phyloP scores from a whole-genome alignment of 306 rosid species.

The Myrica gale region DNA sequence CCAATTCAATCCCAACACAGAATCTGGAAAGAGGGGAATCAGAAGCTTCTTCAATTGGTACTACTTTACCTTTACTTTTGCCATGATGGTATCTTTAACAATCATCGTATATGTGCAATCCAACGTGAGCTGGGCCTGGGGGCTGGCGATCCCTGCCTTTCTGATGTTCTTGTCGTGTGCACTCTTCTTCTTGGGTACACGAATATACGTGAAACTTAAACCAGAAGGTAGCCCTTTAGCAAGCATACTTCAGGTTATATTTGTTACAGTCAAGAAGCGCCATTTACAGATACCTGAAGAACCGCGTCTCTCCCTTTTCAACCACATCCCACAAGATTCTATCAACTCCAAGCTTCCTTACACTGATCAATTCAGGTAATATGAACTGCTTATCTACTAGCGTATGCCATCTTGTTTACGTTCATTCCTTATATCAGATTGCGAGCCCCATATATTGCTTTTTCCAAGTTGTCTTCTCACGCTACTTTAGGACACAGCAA shows the following conservation, averaged over 20 bases:
- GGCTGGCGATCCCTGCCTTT: background rate
- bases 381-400: too few relatives aligned
- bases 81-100: background rate
- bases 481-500: too few relatives aligned
- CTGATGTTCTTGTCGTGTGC: background rate
- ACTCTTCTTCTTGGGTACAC: background rate
- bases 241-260: background rate
- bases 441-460: too few relatives aligned
- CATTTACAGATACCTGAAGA: background rate
- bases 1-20: background rate
- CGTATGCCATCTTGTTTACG: too few relatives aligned
- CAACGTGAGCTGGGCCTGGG: background rate
- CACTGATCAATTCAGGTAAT: background rate
- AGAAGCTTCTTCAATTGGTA: background rate
- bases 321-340: background rate
- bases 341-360: background rate
- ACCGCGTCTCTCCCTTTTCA: background rate
- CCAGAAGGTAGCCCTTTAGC: background rate
- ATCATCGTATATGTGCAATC: background rate
- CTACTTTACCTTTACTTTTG: background rate
- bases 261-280: background rate
- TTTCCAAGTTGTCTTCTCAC: too few relatives aligned
- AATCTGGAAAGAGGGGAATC: background rate
- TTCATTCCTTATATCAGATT: too few relatives aligned
- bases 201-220: background rate